phyloP scores from a whole-genome alignment of 2,329 filamentous ascomycete species.

The Chaetomium sp. region DNA sequence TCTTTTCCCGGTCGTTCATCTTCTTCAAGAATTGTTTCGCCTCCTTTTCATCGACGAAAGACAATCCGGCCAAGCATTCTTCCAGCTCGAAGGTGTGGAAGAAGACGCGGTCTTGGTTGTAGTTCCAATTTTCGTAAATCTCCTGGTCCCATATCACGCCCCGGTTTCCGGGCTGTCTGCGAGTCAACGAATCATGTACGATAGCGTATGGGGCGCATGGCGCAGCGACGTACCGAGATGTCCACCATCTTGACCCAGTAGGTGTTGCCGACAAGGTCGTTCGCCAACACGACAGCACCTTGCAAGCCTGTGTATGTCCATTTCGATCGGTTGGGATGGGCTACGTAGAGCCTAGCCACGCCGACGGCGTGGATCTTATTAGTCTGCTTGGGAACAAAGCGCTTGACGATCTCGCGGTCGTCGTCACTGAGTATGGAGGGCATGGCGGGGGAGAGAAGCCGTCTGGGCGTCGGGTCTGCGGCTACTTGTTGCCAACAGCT shows the following conservation, averaged over 20 bases:
- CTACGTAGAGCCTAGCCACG: conserved; percentile 90
- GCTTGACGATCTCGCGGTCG: conserved; percentile 95
- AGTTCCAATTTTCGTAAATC: conserved; percentile 91
- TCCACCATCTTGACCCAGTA: conserved; percentile 98
- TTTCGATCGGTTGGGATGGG: conserved; percentile 79
- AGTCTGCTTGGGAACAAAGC: conserved; percentile 85
- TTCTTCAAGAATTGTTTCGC: conserved; percentile 97
- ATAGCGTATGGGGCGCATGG: conserved; percentile 12
- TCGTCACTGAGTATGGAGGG: conserved; percentile 78
- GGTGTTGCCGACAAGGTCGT: conserved; percentile 92
- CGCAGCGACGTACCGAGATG: conserved; percentile 70
- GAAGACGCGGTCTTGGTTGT: conserved; percentile 96
- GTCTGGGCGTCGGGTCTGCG: conserved; percentile 1
- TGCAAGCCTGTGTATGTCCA: conserved; percentile 96
- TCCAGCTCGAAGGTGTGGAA: conserved; percentile 98
- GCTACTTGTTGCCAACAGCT: conserved; percentile 1
- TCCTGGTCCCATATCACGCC: conserved; percentile 98
- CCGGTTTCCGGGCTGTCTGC: conserved; percentile 66
- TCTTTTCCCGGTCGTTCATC: conserved; percentile 94
- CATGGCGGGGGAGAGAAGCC: conserved; percentile 43
- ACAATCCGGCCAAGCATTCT: conserved; percentile 84
- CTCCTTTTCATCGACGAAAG: conserved; percentile 96
- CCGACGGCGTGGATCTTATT: conserved; percentile 98
- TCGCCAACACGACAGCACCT: conserved; percentile 86
- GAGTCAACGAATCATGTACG: conserved; percentile 26